A percentile compares a stretch with the other conserved stretches of the same genome.
Conservation (phyloP, 2,329 filamentous ascomycete genomes). For the Arthrobotrys pseudoclavata region DNA sequence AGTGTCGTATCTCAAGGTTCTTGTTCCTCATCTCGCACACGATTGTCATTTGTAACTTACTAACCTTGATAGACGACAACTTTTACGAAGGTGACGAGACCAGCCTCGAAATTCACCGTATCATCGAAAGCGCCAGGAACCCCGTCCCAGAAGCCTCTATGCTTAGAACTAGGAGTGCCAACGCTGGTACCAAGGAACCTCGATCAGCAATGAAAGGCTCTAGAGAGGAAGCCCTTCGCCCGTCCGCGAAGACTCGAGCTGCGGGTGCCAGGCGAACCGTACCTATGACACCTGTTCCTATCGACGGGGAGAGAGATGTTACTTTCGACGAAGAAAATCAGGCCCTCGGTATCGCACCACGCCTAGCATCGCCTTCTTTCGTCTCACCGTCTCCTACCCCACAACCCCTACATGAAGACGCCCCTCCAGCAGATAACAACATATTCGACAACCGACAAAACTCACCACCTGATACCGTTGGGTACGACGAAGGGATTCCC, state of each 20-base stretch:
- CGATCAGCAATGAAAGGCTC: constrained; percentile 56
- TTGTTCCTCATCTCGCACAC: background rate
- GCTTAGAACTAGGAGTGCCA: constrained; percentile 45
- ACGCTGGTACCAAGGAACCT: constrained; percentile 48
- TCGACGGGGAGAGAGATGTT: constrained; percentile 42
- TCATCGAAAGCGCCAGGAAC: constrained; percentile 50
- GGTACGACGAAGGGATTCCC: constrained; percentile 21
- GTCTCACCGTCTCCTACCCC: constrained; percentile 40
- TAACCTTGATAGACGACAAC: constrained; percentile 43
- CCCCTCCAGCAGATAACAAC: background rate
- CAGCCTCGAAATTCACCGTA: constrained; percentile 55
- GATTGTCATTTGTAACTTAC: background rate
- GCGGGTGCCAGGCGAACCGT: constrained; percentile 28
- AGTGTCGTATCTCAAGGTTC: constrained; percentile 51
- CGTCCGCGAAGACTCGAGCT: constrained; percentile 55
- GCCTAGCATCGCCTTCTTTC: constrained; percentile 36
- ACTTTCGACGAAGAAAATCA: constrained; percentile 58
- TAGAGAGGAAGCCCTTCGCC: constrained; percentile 47
- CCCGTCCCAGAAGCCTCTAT: constrained; percentile 47
- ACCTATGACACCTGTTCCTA: constrained; percentile 36
- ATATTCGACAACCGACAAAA: constrained; percentile 30
- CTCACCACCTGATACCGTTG: constrained; percentile 45
- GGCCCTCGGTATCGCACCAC: constrained; percentile 39
- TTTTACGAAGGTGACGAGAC: constrained; percentile 56
- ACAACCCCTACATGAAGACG: constrained; percentile 10